Percentiles rank a stretch among this genome's conserved stretches.
Evolutionary conservation across 495 filamentous ascomycete species (phyloP).

Genomic region (Aspergillus nidulans): DNA sequence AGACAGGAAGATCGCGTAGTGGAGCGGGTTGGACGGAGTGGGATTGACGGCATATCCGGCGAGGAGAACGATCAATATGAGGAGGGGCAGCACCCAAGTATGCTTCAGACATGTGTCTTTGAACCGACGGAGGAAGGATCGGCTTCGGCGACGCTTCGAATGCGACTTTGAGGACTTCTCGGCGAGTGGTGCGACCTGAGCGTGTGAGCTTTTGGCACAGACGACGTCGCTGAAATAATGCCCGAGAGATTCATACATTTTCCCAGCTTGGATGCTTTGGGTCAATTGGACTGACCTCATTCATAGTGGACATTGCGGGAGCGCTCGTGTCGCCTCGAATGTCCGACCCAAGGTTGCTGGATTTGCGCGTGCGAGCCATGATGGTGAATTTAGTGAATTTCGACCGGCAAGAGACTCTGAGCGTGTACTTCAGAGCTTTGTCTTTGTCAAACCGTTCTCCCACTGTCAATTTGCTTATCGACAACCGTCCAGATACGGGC

Average conservation of each 20-base stretch:
- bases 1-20: constrained; percentile 88
- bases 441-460: background rate
- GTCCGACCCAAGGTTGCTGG: constrained; percentile 47
- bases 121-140: constrained; percentile 60
- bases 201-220: constrained; percentile 13
- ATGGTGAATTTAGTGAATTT: background rate
- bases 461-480: background rate
- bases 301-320: constrained; percentile 51
- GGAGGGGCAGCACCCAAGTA: constrained; percentile 76
- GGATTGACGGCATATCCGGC: constrained; percentile 74
- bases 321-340: constrained; percentile 50
- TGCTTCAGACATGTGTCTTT: constrained; percentile 64
- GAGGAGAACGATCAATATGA: constrained; percentile 61
- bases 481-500: background rate
- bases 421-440: background rate
- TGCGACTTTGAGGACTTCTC: constrained; percentile 38
- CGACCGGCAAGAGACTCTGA: background rate
- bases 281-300: constrained; percentile 43
- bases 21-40: constrained; percentile 72
- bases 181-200: constrained; percentile 20
- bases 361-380: constrained; percentile 47
- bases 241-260: constrained; percentile 27
- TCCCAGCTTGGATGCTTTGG: constrained; percentile 33
- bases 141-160: constrained; percentile 49
- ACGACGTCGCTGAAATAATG: background rate